Evolutionary conservation across 208 protist genomes (phyloP).

Genomic region (Jaenimonas drosophilae): DNA sequence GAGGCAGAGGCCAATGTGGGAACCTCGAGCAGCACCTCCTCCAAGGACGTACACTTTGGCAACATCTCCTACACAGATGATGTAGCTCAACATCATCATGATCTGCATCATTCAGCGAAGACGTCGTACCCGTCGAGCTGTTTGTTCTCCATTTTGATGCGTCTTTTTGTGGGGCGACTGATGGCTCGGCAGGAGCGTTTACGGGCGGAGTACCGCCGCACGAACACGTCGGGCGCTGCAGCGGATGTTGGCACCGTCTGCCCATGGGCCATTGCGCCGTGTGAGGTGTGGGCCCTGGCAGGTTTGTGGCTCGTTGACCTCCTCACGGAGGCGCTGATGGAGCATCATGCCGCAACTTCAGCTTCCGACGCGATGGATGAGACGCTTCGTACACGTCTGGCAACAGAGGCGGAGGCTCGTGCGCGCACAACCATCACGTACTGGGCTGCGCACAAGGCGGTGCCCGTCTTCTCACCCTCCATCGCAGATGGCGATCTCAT

Average conservation of each 20-base stretch:
- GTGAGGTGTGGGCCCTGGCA: conserved; percentile 59
- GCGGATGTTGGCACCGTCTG: conserved; percentile 29
- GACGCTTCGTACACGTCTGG: no score
- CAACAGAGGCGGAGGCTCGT: conserved; percentile 16
- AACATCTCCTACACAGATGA: conserved; percentile 40
- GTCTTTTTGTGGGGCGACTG: conserved; percentile 26
- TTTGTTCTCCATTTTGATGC: conserved; percentile 56
- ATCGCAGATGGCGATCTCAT: conserved; percentile 76
- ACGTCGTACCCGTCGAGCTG: background rate
- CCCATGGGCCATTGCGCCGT: conserved; percentile 57
- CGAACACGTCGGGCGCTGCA: conserved; percentile 5
- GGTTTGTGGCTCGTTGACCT: conserved; percentile 63
- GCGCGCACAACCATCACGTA: conserved; percentile 62
- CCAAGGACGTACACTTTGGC: conserved; percentile 24
- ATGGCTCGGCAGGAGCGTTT: conserved; percentile 17
- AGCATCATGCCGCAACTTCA: background rate
- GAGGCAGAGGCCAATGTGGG: conserved; percentile 7
- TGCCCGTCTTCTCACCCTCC: conserved; percentile 77
- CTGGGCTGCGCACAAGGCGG: conserved; percentile 66
- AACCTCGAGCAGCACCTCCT: background rate
- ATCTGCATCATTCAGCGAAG: no score
- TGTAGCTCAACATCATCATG: no score
- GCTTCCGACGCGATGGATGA: background rate
- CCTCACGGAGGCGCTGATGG: conserved; percentile 14
- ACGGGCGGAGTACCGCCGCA: conserved; percentile 1